Base-by-base conservation (phyloP, 2,329 filamentous ascomycete species). In the Pleurostoma richardsiae region DNA sequence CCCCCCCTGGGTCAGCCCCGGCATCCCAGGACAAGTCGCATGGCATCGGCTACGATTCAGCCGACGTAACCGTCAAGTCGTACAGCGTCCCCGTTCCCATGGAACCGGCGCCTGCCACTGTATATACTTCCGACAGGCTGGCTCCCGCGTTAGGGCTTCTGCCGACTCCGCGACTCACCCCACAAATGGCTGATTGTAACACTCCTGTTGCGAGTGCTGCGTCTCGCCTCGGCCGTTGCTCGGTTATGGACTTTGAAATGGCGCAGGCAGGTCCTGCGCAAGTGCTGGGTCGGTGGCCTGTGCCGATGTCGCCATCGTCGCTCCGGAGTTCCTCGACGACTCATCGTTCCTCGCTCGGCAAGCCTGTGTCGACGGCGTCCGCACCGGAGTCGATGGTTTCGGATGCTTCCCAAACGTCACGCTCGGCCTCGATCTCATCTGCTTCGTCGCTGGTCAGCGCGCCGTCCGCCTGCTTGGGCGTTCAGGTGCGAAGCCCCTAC, bases 361-460 rank as follows among this genome's bases (percentile, higher is more conserved):
- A 76, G 58, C 82, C 81, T 19, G 69, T 81, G 55, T 85, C 81
- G 29, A 79, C 77, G 29, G 75, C 77, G 33, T 85, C 82, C 49
- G 85, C 82, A 29, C 82, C 82, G 52, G 81, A 85, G 59, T 85
- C 82, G 46, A 84, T 85, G 80, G 66, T 85, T 41, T 84, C 82
- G 49, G 82, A 85, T 59, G 70, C 72, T 48, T 83, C 77, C 49
- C 74, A 74, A 51, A 73, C 79, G 52, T 84, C 81, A 53, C 79
- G 80, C 61, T 82, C 79, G 44, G 83, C 81, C 60, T 84, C 80
- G 19, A 79, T 82, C 65, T 83, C 80, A 48, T 82, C 80, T 59
- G 73, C 77, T 57, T 82, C 79, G 54, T 81, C 77, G 49, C 66
- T 79, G 67, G 74, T 68, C 63, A 78, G 73, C 73, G 80, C 79